Base-by-base conservation (phyloP, 257 asterid genomes). In the Cordia subcordata region DNA sequence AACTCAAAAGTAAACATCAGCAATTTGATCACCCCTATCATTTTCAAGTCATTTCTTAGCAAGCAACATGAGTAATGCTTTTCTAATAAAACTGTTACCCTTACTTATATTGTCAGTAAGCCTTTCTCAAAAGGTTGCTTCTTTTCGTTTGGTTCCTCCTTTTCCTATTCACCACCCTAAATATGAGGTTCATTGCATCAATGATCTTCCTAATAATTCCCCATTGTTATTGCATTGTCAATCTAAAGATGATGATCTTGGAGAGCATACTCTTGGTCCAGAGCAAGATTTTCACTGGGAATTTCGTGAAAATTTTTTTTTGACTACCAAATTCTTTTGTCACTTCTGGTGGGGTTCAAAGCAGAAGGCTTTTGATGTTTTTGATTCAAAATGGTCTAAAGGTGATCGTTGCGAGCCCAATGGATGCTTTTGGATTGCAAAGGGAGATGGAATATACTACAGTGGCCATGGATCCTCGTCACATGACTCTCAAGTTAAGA, bases 171-270 rank as follows among this genome's bases (percentile, higher is more conserved):
- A 27, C 35, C 35, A 27, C 35, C 6, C 35, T 27, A 27, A 6
- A 27, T 27, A 27, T 6, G 35, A 27, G 35, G 35, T 27, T 3
- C 35, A 27, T 27, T 27, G 35, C 35, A 42, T 42, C 12, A 42
- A 53, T 49, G 56, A 61, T 13, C 65, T 61, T 17, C 65, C 65
- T 61, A 16, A 2, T 19, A 38, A 20, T 47, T 15, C 56, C 40
- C 13, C 49, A n/a, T 46, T 46, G 23, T 61, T 61, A 22, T 9
- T 49, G 18, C 55, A 37, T 46, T 61, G 65, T 49, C 20, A 55
- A 55, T 61, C 65, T 14, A 16, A 32, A 12, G 18, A 49, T 5
- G 0, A 49, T 49, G 57, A 61, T 49, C 17, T 61, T 19, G 65
- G 65, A 61, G 10, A 13, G n/a, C 65, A 49, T 49, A 32, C 47